These are phyloP conservation scores for Talaromyces sp. DNA, from an alignment of 2,329 filamentous ascomycete genomes.

Conservation along the genomic window DNA sequence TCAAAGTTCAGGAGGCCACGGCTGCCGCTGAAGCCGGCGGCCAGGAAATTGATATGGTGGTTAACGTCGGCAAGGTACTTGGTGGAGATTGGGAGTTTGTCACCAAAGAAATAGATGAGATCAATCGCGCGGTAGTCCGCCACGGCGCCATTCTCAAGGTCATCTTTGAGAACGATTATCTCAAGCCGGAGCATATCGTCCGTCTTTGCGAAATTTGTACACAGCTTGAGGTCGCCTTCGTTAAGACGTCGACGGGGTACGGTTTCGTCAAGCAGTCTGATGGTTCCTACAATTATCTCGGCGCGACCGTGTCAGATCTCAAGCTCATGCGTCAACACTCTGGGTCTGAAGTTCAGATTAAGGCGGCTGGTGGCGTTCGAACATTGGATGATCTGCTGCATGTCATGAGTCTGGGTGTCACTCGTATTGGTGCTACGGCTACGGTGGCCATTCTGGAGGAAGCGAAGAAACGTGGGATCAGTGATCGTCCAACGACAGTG, in stretches of 20 bases:
- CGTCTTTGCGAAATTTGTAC: slow-evolving; percentile 60
- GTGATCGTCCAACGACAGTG: slow-evolving; percentile 31
- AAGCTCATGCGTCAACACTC: slow-evolving; percentile 57
- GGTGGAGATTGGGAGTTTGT: slow-evolving; percentile 62
- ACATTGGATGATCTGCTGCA: slow-evolving; percentile 60
- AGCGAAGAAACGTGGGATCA: slow-evolving; percentile 55
- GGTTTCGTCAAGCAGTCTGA: slow-evolving; percentile 60
- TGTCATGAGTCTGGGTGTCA: slow-evolving; percentile 58
- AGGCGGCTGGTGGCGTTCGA: slow-evolving; percentile 61
- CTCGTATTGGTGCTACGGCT: slow-evolving; percentile 59
- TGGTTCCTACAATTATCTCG: slow-evolving; percentile 57
- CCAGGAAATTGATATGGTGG: slow-evolving; percentile 62
- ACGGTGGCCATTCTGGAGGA: slow-evolving; percentile 60
- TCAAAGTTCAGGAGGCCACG: slow-evolving; percentile 59
- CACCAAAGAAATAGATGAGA: slow-evolving; percentile 51
- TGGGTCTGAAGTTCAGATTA: slow-evolving; percentile 54
- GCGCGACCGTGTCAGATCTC: slow-evolving; percentile 56
- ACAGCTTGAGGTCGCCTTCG: slow-evolving; percentile 55
- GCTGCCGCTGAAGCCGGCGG: slow-evolving; percentile 54
- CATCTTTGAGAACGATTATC: slow-evolving; percentile 65
- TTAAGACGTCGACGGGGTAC: slow-evolving; percentile 65
- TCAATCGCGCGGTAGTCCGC: slow-evolving; percentile 54
- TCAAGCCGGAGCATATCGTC: slow-evolving; percentile 54
- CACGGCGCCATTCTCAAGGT: slow-evolving; percentile 58
- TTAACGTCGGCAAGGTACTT: slow-evolving; percentile 61